Base-by-base conservation (phyloP, 495 filamentous ascomycete species). In the Venustampulla echinocandica region DNA sequence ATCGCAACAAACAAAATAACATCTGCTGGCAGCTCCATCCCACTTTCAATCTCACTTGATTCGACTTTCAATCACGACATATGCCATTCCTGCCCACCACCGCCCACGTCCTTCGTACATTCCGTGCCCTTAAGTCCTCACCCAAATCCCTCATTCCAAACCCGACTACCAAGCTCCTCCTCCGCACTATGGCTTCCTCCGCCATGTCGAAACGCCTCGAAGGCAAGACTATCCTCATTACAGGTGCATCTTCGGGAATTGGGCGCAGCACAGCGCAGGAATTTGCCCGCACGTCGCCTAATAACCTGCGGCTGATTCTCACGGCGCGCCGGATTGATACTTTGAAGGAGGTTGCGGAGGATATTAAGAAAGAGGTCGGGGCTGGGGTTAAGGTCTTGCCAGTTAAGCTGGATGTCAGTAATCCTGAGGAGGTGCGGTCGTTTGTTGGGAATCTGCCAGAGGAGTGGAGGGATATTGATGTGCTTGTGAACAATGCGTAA, bases 401-500 rank as follows among this genome's bases (percentile, higher is more conserved):
- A 1, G 73, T 94, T 14, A 80, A 86, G 65, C 70, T 98, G 40
- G 92, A 98, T 61, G 83, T 98, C 28, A 87, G 85, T 66, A 83
- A 84, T 30, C 71, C 85, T 0, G 79, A 80, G 19, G 81, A 92
- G 53, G 75, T 98, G 14, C 70, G 75, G 42, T 71, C 68, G 19
- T 94, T 98, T 61, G 79, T 96, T 19, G 66, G 64, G 0, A 72
- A 68, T 10, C 61, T 97, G 56, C 88, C 90, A 0, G 77, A 80
- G 44, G 92, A 88, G 61, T 98, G 85, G 65, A 77, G 78, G 66
- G 81, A 86, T 24, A 85, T 97, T 49, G 79, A 96, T 68, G 75
- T 98, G 9, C 61, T 98, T 53, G 89, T 98, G 2, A 98, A 98
- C 65, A 98, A 97, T 76, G 92, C 92, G 89, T 94, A 65, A 64